These are phyloP conservation scores for Tolypocladium amazonense DNA, from an alignment of 2,329 filamentous ascomycete genomes.

Conservation along the genomic window DNA sequence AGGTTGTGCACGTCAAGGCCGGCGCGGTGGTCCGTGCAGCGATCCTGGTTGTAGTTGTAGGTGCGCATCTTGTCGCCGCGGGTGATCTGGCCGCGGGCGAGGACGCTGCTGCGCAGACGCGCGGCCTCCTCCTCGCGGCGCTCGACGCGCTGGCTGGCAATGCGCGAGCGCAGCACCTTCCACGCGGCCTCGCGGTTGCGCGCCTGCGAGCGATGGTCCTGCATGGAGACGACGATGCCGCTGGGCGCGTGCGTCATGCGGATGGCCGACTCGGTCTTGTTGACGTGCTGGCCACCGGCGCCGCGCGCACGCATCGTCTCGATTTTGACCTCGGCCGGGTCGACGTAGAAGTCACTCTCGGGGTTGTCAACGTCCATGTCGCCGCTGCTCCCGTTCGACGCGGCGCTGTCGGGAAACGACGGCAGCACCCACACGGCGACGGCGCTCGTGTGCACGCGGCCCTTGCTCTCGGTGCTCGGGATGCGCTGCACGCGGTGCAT, in stretches of 20 bases:
- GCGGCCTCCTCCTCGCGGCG: constrained; percentile 73
- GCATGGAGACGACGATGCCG: constrained; percentile 78
- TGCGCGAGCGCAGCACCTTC: constrained; percentile 68
- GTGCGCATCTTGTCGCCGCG: constrained; percentile 90
- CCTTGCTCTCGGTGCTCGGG: constrained; percentile 81
- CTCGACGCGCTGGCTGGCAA: constrained; percentile 73
- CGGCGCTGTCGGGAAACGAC: constrained; percentile 54
- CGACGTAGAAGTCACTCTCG: constrained; percentile 82
- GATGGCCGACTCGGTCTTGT: constrained; percentile 94
- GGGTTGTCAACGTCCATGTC: constrained; percentile 67
- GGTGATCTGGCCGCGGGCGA: constrained; percentile 73
- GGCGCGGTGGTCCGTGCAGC: constrained; percentile 82
- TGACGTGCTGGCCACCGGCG: constrained; percentile 94
- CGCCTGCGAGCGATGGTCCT: constrained; percentile 84
- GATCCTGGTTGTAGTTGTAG: constrained; percentile 67
- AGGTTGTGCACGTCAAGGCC: constrained; percentile 72
- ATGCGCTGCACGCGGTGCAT: constrained; percentile 94
- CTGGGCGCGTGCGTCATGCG: constrained; percentile 86
- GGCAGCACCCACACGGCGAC: constrained; percentile 89
- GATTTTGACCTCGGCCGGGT: constrained; percentile 67
- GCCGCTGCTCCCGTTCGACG: constrained; percentile 29
- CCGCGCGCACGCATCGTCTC: constrained; percentile 91
- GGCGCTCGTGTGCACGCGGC: constrained; percentile 86
- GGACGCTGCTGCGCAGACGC: constrained; percentile 63
- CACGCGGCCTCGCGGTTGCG: constrained; percentile 83